These are phyloP conservation scores for Colletotrichum paranaense DNA, from an alignment of 2,329 filamentous ascomycete species.

Conservation along the genomic window DNA sequence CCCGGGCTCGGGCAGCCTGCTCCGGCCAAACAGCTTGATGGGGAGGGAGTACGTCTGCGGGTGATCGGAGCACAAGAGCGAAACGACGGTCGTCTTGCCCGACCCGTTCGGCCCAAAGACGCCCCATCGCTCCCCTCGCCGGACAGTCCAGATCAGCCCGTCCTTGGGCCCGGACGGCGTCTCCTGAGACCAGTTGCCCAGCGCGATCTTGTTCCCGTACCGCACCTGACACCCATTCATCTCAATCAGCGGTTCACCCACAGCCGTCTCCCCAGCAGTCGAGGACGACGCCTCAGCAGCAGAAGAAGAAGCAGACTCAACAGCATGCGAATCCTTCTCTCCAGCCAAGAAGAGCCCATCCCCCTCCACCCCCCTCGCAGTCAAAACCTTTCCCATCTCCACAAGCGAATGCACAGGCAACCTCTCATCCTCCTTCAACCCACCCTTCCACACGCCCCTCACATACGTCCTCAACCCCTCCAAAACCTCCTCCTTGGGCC, in stretches of 20 bases:
- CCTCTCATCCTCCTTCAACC: constrained; percentile 56
- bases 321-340: constrained; percentile 32
- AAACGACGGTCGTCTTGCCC: constrained; percentile 94
- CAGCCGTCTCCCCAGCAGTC: constrained; percentile 24
- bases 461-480: constrained; percentile 62
- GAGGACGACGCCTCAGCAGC: constrained; percentile 5
- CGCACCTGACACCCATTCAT: constrained; percentile 87
- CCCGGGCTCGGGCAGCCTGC: constrained; percentile 80
- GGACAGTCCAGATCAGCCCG: constrained; percentile 86
- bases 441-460: constrained; percentile 57
- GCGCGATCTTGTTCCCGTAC: constrained; percentile 81
- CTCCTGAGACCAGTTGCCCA: constrained; percentile 84
- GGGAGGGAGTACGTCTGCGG: constrained; percentile 93
- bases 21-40: constrained; percentile 85
- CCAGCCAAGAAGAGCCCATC: constrained; percentile 46
- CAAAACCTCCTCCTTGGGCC: constrained; percentile 72
- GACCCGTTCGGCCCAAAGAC: constrained; percentile 95
- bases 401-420: constrained; percentile 60
- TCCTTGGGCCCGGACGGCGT: constrained; percentile 59
- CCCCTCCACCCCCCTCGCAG: constrained; percentile 51
- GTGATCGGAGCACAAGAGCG: constrained; percentile 93
- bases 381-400: constrained; percentile 62
- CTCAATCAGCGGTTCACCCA: constrained; percentile 80
- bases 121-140: constrained; percentile 87
- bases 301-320: constrained; percentile 2